Evolutionary conservation across 176 grass and related monocot species (phyloP), one percentile per base, ranked within the genome.

Genomic region (Cenchrus purpureus): DNA sequence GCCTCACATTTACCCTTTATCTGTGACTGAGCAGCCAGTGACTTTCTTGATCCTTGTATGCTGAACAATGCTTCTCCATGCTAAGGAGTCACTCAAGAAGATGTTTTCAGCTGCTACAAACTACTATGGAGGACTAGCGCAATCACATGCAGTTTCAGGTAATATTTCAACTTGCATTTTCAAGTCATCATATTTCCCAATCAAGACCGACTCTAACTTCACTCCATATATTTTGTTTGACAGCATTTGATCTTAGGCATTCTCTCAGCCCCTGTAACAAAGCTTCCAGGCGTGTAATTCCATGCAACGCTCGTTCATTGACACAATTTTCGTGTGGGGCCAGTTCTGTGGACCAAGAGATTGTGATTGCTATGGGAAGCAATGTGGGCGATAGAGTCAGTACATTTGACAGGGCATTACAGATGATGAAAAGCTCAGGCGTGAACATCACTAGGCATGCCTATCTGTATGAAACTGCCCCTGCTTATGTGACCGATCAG

Each of bases 341-440:
- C 44, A 56, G 79, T n/a, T 89, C 89, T 19, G 29, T 60, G 2
- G 85, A 90, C 52, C 87, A 98, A 10, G 95, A 98, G 79, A 80
- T 98, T 55, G 95, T 95, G 62, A 93, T 98, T 63, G 95, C 95
- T 32, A 74, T 98, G 57, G 95, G 95, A 2, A 93, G 95, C 83
- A 98, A 98, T 71, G 89, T 98, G 50, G 93, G 95, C 0, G 91
- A 95, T 3, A 83, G 95, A 70, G 63, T 98, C 7, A 68, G 85
- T 31, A 89, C 90, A 52, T 98, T 98, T 8, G 85, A 92, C 40
- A 79, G 80, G 45, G 92, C 95, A 10, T 55, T 98, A 61, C 68
- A 57, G 43, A 46, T 93, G 60, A 88, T 98, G 93, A 93, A 86
- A 76, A 93, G 59, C 78, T 90, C 87, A 0, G 87, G 95, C 10